These are phyloP conservation scores for Beauveria varroae DNA, from an alignment of 2,329 filamentous ascomycete genomes.

Conservation along the genomic window DNA sequence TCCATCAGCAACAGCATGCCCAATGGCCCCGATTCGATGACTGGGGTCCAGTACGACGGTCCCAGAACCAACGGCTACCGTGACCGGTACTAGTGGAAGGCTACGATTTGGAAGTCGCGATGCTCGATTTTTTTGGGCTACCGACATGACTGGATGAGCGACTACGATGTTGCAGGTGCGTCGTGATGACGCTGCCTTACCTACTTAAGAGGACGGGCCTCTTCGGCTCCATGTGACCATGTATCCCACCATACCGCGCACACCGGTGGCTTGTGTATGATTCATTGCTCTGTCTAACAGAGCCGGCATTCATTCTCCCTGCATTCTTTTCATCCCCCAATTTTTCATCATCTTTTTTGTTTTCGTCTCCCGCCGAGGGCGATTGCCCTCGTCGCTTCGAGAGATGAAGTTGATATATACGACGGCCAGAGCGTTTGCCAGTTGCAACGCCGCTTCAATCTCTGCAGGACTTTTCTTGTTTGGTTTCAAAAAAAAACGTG, in stretches of 20 bases:
- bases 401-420: background rate
- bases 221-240: background rate
- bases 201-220: background rate
- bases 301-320: background rate
- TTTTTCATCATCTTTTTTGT: background rate
- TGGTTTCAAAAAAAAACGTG: background rate
- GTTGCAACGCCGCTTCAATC: slow-evolving; percentile 6
- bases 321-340: background rate
- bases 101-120: too few species aligned
- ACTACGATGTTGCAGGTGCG: background rate
- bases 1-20: slow-evolving; percentile 38
- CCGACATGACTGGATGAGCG: background rate
- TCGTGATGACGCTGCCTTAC: background rate
- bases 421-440: slow-evolving; percentile 1
- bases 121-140: background rate
- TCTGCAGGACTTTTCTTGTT: background rate
- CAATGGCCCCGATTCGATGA: slow-evolving; percentile 52
- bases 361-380: background rate
- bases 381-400: background rate
- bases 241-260: background rate
- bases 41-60: slow-evolving; percentile 55
- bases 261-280: background rate
- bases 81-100: slow-evolving; percentile 26
- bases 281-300: background rate
- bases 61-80: slow-evolving; percentile 39